Evolutionary conservation across 192 early-diverging fungal genomes (phyloP).

Genomic region (Thoreauomyces humboldtii): DNA sequence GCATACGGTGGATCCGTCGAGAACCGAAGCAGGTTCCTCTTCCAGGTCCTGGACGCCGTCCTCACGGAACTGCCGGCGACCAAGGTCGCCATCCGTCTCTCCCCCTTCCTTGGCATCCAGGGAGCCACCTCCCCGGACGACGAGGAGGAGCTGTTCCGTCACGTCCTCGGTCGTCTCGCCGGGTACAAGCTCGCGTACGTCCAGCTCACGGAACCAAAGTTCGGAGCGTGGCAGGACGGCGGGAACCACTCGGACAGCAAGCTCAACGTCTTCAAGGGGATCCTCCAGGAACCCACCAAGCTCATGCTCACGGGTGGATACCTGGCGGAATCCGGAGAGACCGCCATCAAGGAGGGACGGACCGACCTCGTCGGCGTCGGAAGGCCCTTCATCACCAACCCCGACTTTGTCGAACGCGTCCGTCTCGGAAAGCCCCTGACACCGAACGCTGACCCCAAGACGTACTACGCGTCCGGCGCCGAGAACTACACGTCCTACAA

Average conservation of each 20-base stretch:
- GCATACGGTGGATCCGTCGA: constrained; percentile 87
- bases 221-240: constrained; percentile 23
- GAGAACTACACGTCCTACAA: constrained; percentile 40
- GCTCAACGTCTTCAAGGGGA: constrained; percentile 6
- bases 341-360: constrained; percentile 24
- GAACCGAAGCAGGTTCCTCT: constrained; percentile 61
- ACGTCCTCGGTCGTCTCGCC: constrained; percentile 25
- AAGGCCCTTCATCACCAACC: constrained; percentile 47
- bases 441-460: constrained; percentile 22
- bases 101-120: constrained; percentile 27
- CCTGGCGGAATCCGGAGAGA: constrained; percentile 23
- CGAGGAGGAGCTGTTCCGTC: constrained; percentile 15
- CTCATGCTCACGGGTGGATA: constrained; percentile 41
- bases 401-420: constrained; percentile 42
- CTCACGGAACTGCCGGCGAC: constrained; percentile 27
- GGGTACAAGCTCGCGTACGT: constrained; percentile 34
- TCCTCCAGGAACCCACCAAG: constrained; percentile 12
- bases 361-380: constrained; percentile 44
- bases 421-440: constrained; percentile 27
- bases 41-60: constrained; percentile 33
- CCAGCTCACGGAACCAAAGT: constrained; percentile 34
- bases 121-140: constrained; percentile 8
- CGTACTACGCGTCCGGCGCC: constrained; percentile 35
- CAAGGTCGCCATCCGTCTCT: constrained; percentile 43
- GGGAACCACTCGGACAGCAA: constrained; percentile 22